Percentiles rank a stretch among this genome's conserved stretches.
Evolutionary conservation across 805 yeast genomes (phyloP).

Genomic region (Barnettozyma vustinii): DNA sequence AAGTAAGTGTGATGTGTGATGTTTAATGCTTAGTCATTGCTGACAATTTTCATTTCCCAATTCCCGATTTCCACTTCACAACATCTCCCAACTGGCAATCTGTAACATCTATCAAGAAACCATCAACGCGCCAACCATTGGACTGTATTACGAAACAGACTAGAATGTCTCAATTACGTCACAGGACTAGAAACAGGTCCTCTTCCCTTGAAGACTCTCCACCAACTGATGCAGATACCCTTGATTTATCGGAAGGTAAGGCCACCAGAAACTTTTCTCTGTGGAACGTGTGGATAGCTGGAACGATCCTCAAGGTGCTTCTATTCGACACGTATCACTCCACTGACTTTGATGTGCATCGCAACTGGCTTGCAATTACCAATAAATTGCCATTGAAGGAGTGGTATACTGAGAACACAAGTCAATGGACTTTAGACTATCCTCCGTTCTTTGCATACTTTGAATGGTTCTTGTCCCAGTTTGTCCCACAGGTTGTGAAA

Average conservation of each 20-base stretch:
- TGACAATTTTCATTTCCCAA: neutral
- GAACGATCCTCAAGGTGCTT: conserved; percentile 52
- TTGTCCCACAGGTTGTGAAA: conserved; percentile 59
- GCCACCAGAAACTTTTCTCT: conserved; percentile 38
- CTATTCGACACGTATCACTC: conserved; percentile 82
- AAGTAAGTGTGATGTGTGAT: neutral
- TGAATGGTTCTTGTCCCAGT: conserved; percentile 71
- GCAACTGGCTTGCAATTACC: conserved; percentile 96
- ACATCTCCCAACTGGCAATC: neutral
- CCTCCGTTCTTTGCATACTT: conserved; percentile 98
- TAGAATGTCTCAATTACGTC: conserved; percentile 1
- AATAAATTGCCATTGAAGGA: conserved; percentile 60
- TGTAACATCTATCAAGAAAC: neutral
- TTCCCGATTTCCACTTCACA: neutral
- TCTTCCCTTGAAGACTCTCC: neutral
- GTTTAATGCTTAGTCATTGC: neutral
- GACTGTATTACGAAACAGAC: neutral
- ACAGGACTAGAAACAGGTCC: conserved; percentile 10
- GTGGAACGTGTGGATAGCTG: conserved; percentile 64
- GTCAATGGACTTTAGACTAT: conserved; percentile 93
- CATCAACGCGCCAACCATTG: neutral
- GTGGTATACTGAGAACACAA: conserved; percentile 80
- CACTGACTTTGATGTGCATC: conserved; percentile 95
- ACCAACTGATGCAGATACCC: neutral
- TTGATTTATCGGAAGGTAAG: neutral